phyloP scores from a whole-genome alignment of 352 stramenopile genomes.

The Phytopythium boreale region DNA sequence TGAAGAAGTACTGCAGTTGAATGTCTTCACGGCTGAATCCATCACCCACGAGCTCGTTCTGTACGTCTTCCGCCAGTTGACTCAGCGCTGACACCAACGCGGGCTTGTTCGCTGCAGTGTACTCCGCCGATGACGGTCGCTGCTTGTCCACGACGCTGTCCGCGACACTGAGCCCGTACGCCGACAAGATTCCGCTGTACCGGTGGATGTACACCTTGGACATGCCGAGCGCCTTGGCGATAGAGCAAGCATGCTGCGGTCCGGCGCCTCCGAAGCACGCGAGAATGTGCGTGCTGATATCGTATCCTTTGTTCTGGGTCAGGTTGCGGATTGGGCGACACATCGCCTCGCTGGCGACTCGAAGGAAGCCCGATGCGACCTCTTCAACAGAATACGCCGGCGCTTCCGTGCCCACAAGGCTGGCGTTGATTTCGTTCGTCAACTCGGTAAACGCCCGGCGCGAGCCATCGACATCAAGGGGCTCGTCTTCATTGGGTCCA shows the following conservation, averaged over 20 bases:
- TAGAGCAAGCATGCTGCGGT: conserved; percentile 97
- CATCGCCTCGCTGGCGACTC: conserved; percentile 99
- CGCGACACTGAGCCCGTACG: conserved; percentile 96
- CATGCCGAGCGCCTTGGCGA: conserved; percentile 96
- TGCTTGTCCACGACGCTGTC: conserved; percentile 98
- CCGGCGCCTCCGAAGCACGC: conserved; percentile 98
- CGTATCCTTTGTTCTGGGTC: conserved; percentile 97
- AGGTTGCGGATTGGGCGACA: conserved; percentile 99
- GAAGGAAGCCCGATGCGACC: conserved; percentile 97
- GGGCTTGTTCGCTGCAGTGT: conserved; percentile 48
- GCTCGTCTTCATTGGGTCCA: conserved; percentile 95
- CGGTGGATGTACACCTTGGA: conserved; percentile 97
- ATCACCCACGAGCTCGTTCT: conserved; percentile 70
- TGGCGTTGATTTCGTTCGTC: conserved; percentile 84
- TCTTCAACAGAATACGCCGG: conserved; percentile 88
- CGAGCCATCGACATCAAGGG: conserved; percentile 94
- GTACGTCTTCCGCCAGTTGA: conserved; percentile 52
- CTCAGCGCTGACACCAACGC: conserved; percentile 43
- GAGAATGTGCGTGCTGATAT: conserved; percentile 95
- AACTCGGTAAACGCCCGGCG: conserved; percentile 90
- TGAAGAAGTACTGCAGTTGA: conserved; percentile 94
- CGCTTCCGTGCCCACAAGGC: conserved; percentile 44
- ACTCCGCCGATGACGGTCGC: conserved; percentile 79
- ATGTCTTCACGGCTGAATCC: conserved; percentile 90
- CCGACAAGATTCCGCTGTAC: conserved; percentile 98